A percentile compares a stretch with the other conserved stretches of the same genome.
Evolutionary conservation across 164 flowering plant genomes (phyloP).

Genomic region (Nelumbo lutea): DNA sequence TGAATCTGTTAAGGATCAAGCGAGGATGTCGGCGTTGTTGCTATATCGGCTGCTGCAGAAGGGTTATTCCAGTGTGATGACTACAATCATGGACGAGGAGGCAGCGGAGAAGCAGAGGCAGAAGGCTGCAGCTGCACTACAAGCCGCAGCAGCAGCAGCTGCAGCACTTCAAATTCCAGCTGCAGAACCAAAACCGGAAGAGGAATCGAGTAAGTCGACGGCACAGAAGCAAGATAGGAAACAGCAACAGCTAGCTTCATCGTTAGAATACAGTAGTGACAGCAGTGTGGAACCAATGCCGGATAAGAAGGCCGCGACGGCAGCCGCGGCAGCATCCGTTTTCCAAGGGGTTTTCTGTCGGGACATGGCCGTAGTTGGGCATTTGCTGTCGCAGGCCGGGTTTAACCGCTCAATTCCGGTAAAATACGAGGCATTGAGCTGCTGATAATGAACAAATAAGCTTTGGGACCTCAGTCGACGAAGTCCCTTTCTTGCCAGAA

Average conservation of each 20-base stretch:
- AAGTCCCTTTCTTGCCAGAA: no score
- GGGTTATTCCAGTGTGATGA: constrained; percentile 61
- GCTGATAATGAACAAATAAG: constrained; percentile 29
- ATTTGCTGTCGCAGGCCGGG: constrained; percentile 62
- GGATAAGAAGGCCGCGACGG: constrained; percentile 8
- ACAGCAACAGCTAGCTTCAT: background rate
- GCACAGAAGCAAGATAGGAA: background rate
- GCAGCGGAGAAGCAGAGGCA: constrained; percentile 59
- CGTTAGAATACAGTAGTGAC: background rate
- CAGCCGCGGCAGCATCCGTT: constrained; percentile 24
- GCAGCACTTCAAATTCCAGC: constrained; percentile 10
- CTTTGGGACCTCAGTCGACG: no score
- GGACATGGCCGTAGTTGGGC: constrained; percentile 72
- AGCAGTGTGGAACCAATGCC: background rate
- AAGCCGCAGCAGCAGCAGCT: constrained; percentile 28
- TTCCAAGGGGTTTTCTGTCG: constrained; percentile 89
- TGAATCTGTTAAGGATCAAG: constrained; percentile 69
- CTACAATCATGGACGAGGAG: constrained; percentile 65
- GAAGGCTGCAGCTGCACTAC: constrained; percentile 46
- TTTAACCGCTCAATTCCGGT: constrained; percentile 66
- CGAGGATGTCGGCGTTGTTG: constrained; percentile 73
- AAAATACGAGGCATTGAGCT: constrained; percentile 87
- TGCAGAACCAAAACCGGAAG: constrained; percentile 2
- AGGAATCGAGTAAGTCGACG: background rate
- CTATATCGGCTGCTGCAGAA: constrained; percentile 77